Percentiles rank a stretch among this genome's conserved stretches.
Evolutionary conservation across 2,329 filamentous ascomycete species (phyloP).

Genomic region (Fonsecaea monophora): DNA sequence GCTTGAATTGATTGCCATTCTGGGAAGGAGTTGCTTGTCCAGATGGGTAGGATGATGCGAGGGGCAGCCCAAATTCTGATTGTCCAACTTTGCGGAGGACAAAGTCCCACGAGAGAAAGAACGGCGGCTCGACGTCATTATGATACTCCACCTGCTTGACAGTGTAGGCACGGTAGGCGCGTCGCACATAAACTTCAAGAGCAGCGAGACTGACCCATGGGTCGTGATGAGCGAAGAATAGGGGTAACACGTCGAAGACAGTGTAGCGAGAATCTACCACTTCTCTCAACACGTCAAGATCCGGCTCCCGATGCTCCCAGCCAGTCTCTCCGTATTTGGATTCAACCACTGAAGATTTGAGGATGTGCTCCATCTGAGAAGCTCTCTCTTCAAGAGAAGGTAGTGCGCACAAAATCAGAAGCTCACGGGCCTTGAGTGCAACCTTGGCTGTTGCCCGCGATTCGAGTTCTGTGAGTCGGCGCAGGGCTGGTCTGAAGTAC

Average conservation of each 20-base stretch:
- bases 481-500: constrained; percentile 80
- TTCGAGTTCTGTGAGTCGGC: constrained; percentile 88
- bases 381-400: constrained; percentile 95
- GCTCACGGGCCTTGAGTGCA: constrained; percentile 93
- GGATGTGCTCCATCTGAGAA: constrained; percentile 97
- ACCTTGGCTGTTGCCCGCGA: constrained; percentile 89
- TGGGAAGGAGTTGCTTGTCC: constrained; percentile 75
- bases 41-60: constrained; percentile 80
- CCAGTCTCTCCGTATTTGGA: constrained; percentile 97
- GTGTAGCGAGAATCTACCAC: constrained; percentile 99
- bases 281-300: constrained; percentile 90
- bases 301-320: constrained; percentile 94
- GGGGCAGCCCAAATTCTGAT: constrained; percentile 82
- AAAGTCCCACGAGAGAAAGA: constrained; percentile 93
- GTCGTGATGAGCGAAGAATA: constrained; percentile 94
- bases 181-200: constrained; percentile 93
- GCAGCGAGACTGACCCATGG: constrained; percentile 93
- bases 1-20: constrained; percentile 72
- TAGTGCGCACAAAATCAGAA: constrained; percentile 95
- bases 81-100: constrained; percentile 90
- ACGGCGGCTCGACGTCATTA: constrained; percentile 75
- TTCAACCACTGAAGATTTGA: constrained; percentile 92
- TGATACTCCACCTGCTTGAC: constrained; percentile 89
- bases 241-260: constrained; percentile 92
- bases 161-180: constrained; percentile 94